phyloP scores from a whole-genome alignment of 2,329 filamentous ascomycete genomes.

The Pyrenophora seminiperda region DNA sequence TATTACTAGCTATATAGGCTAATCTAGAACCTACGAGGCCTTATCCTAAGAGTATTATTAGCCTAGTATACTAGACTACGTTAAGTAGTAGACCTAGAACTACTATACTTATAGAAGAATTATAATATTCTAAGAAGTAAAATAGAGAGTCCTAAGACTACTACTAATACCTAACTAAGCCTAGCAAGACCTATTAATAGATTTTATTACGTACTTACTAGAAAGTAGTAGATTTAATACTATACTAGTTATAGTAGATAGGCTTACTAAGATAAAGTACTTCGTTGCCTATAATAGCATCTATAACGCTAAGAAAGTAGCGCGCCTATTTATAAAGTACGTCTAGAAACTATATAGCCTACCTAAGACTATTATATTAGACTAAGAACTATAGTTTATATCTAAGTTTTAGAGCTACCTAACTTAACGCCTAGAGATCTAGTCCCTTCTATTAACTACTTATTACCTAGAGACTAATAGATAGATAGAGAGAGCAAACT shows the following conservation, averaged over 20 bases:
- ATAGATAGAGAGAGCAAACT: not conserved
- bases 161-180: not conserved
- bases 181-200: not conserved
- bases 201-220: not conserved
- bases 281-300: not conserved
- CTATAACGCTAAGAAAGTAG: not conserved
- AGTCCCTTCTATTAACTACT: not conserved
- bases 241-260: not conserved
- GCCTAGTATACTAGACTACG: not conserved
- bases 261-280: not conserved
- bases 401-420: not conserved
- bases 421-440: not conserved
- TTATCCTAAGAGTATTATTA: not conserved
- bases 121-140: not conserved
- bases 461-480: not conserved
- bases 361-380: not conserved
- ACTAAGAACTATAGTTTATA: not conserved
- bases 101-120: not conserved
- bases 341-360: not conserved
- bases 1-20: not conserved
- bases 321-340: not conserved
- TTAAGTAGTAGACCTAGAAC: not conserved
- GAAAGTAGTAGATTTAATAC: not conserved
- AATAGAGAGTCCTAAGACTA: constrained; percentile 1
- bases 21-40: not conserved